A percentile compares a stretch with the other conserved stretches of the same genome.
Conservation (phyloP, 2,329 filamentous ascomycete genomes). For the Tolypocladium endophyticum region DNA sequence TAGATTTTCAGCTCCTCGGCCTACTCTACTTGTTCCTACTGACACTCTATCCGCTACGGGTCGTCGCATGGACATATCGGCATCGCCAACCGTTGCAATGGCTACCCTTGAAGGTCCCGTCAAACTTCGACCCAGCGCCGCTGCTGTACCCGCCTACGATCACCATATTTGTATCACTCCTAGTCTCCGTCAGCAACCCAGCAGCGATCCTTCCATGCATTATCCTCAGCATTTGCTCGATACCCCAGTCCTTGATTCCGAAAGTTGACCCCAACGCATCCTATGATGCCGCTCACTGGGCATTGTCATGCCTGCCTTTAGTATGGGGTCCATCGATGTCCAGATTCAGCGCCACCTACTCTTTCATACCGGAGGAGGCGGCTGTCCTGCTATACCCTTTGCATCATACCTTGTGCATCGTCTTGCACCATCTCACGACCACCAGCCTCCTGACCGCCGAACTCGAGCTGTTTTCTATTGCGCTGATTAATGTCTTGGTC, state of each 20-base stretch:
- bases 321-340: slow-evolving; percentile 14
- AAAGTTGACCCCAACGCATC: slow-evolving; percentile 44
- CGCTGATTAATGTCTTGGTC: slow-evolving; percentile 70
- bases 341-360: slow-evolving; percentile 28
- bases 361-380: slow-evolving; percentile 41
- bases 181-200: slow-evolving; percentile 53
- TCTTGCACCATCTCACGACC: slow-evolving; percentile 71
- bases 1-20: slow-evolving; percentile 33
- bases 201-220: slow-evolving; percentile 65
- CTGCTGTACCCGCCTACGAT: slow-evolving; percentile 76
- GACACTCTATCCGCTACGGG: slow-evolving; percentile 47
- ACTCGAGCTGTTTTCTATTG: slow-evolving; percentile 74
- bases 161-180: slow-evolving; percentile 65
- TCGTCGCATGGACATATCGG: slow-evolving; percentile 38
- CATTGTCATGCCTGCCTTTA: slow-evolving; percentile 61
- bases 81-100: slow-evolving; percentile 24
- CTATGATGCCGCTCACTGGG: slow-evolving; percentile 67
- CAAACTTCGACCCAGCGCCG: slow-evolving; percentile 81
- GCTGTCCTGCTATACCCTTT: slow-evolving; percentile 67
- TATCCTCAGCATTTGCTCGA: slow-evolving; percentile 65
- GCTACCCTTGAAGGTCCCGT: slow-evolving; percentile 47
- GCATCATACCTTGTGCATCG: slow-evolving; percentile 64
- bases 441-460: slow-evolving; percentile 83
- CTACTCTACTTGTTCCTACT: slow-evolving; percentile 29
- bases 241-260: slow-evolving; percentile 66